A percentile compares a stretch with the other conserved stretches of the same genome.
phyloP scores from a whole-genome alignment of 257 asterid species.

The Solanum piurae region DNA sequence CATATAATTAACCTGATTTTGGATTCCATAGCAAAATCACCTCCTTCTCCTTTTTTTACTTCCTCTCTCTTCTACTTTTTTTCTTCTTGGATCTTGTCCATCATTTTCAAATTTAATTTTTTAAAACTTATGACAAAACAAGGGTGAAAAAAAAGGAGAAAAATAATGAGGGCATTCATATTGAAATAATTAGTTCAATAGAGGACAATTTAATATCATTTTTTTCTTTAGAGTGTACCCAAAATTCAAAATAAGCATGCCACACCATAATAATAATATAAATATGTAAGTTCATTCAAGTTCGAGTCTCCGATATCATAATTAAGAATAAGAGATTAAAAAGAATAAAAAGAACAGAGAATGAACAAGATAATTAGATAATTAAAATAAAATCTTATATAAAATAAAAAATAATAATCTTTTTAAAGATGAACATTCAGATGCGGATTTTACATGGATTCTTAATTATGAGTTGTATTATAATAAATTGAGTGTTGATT shows the following conservation, averaged over 20 bases:
- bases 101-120: no score
- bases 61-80: background rate
- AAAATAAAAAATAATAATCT: no score
- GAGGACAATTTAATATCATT: background rate
- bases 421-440: background rate
- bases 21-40: background rate
- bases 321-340: no score
- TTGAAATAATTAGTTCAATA: no score
- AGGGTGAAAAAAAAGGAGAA: no score
- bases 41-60: background rate
- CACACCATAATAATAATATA: background rate
- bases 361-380: background rate
- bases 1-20: background rate
- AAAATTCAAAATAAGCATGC: no score
- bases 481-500: background rate
- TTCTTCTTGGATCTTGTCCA: background rate
- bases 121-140: background rate
- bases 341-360: no score
- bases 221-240: background rate
- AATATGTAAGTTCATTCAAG: background rate
- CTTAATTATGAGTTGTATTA: no score
- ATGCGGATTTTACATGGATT: background rate
- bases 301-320: background rate
- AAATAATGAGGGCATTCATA: background rate
- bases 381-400: no score